phyloP scores from a whole-genome alignment of 2,329 filamentous ascomycete genomes.

The Clarireedia monteithiana region DNA sequence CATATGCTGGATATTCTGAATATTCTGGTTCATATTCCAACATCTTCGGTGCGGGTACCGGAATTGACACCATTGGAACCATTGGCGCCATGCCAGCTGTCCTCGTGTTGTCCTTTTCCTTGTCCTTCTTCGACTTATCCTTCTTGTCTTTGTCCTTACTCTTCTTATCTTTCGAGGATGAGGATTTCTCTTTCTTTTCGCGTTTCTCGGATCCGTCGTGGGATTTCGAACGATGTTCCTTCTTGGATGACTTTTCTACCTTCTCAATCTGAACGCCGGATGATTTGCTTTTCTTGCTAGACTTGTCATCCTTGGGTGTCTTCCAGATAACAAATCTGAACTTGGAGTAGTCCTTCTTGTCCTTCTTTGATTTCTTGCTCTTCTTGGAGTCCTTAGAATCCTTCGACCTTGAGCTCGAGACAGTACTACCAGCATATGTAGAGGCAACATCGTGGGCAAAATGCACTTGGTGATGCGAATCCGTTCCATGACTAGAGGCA shows the following conservation, averaged over 20 bases:
- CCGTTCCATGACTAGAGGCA: neutral
- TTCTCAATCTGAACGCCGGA: constrained; percentile 7
- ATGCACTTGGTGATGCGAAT: constrained; percentile 10
- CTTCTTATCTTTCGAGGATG: neutral
- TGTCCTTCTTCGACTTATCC: constrained; percentile 11
- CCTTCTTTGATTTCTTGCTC: constrained; percentile 1
- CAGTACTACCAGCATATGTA: neutral
- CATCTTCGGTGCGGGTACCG: neutral
- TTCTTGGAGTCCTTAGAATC: neutral
- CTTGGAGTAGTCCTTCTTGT: neutral
- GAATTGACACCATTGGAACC: neutral
- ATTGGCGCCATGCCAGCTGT: neutral
- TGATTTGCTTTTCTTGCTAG: constrained; percentile 13
- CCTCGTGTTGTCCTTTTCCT: constrained; percentile 6
- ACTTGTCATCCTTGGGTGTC: constrained; percentile 1
- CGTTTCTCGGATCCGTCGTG: constrained; percentile 5
- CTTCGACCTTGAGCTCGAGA: constrained; percentile 7
- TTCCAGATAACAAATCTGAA: neutral
- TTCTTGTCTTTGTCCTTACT: constrained; percentile 9
- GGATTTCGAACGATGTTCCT: constrained; percentile 6
- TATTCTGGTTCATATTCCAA: neutral
- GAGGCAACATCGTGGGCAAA: constrained; percentile 11
- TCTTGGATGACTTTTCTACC: constrained; percentile 12
- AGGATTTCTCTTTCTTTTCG: constrained; percentile 1
- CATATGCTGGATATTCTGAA: neutral